These are phyloP conservation scores for Penicillium griseofulvum DNA, from an alignment of 2,329 filamentous ascomycete species.

Conservation along the genomic window DNA sequence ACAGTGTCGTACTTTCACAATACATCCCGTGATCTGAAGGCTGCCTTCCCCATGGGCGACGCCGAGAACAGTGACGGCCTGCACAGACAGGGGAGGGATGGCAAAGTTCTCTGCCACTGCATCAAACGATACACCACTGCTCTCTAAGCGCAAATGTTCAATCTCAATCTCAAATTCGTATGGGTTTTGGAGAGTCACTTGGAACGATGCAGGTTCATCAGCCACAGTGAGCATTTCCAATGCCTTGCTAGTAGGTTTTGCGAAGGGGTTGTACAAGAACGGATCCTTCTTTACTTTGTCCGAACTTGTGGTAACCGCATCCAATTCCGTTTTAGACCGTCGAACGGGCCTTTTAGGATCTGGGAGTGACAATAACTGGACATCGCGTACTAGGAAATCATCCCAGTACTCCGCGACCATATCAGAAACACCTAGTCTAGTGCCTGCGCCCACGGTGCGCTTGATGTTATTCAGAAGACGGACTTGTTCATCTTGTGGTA, in stretches of 20 bases:
- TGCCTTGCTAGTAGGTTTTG: slow-evolving; percentile 60
- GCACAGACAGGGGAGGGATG: slow-evolving; percentile 78
- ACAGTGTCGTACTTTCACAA: slow-evolving; percentile 77
- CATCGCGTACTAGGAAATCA: slow-evolving; percentile 80
- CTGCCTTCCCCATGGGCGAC: slow-evolving; percentile 65
- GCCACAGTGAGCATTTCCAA: slow-evolving; percentile 71
- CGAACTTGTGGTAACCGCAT: slow-evolving; percentile 40
- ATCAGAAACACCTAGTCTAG: slow-evolving; percentile 67
- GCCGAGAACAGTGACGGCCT: slow-evolving; percentile 70
- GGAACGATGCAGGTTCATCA: slow-evolving; percentile 73
- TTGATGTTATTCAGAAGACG: slow-evolving; percentile 81
- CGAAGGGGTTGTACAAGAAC: slow-evolving; percentile 93
- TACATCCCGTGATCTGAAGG: slow-evolving; percentile 72
- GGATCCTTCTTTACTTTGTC: slow-evolving; percentile 61
- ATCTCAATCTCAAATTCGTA: slow-evolving; percentile 92
- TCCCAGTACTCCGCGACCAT: slow-evolving; percentile 92
- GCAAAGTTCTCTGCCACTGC: slow-evolving; percentile 63
- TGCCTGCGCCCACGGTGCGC: slow-evolving; percentile 75
- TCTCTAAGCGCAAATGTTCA: slow-evolving; percentile 73
- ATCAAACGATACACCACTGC: slow-evolving; percentile 70
- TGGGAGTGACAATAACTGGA: slow-evolving; percentile 66
- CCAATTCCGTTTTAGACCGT: slow-evolving; percentile 56
- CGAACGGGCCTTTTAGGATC: slow-evolving; percentile 62
- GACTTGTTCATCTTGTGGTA: slow-evolving; percentile 79
- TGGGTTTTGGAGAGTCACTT: slow-evolving; percentile 84